Base-by-base conservation (phyloP, 768 basidiomycete species). In the Mycena galericulata region DNA sequence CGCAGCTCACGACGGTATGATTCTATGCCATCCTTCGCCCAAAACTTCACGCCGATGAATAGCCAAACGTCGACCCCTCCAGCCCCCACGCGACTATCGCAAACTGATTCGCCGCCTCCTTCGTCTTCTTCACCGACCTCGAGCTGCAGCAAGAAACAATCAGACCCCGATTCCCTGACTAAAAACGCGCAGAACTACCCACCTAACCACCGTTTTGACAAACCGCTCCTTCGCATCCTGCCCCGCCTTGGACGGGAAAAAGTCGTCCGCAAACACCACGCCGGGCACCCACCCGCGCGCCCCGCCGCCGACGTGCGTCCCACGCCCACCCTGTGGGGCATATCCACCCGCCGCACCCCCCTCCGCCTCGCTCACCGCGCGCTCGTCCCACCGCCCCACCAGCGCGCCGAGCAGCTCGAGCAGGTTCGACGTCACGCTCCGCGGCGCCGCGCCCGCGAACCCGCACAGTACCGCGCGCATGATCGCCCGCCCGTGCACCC, bases 401-500 rank as follows among this genome's bases (percentile, higher is more conserved):
- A 97, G 77, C 43, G 86, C 88, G 3, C 89, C 89, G 29, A 98
- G 80, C 32, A 98, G 79, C 71, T 97, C 96, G 4, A 94, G 91
- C 29, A 98, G 83, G 75, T 97, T 97, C 22, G 88, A 91, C 5
- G 92, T 90, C 20, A 88, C 90, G 26, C 94, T 94, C 62, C 95
- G 83, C 0, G 97, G 97, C 2, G 95, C 92, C 3, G 92, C 87
- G 15, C 92, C 90, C 0, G 94, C 96, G 60, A 97, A 94, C 24
- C 93, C 96, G 55, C 85, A 84, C 22, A 98, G 77, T 3, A 96
- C 79, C 0, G 92, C 92, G 18, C 87, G 86, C 79, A 96, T 88
- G 64, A 97, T 87, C 20, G 84, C 72, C 30, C 83, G 86, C n/a
- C 93, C 94, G 55, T 89, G 88, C 36, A 76, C 73, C 26, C 79